Evolutionary conservation across 1,284 basidiomycete genomes (phyloP), one percentile per base, ranked within the genome.

Genomic region (Ceratorhiza oryzae-sativae): DNA sequence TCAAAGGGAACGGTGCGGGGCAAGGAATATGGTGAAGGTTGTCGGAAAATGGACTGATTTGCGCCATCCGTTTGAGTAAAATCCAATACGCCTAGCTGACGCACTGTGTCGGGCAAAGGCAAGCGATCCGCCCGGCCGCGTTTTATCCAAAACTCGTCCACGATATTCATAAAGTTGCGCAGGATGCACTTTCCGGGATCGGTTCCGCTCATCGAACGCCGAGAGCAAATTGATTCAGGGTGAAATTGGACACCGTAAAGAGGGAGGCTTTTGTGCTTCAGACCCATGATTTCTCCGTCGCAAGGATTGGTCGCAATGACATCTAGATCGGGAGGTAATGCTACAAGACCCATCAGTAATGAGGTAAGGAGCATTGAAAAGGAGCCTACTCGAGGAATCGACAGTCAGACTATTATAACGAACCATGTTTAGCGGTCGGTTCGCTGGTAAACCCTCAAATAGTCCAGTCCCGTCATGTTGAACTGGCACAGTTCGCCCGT

Each of bases 191-290:
- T 76, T 1, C 90, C 91, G 10, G 88, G 88, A 1, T 84, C 85
- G 56, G 82, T 80, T 1, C 90, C 92, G 20, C 20, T 30, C 27
- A 36, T 49, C 8, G 62, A 65, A 2, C 62, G 27, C 27, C 62
- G 46, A 27, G 62, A 65, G 74, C 88, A 85, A 1, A 88, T 86
- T 8, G 89, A 93, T 80, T 97, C 96, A 0, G 96, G 97, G 79
- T 98, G 97, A 77, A 97, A 98, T 79, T 98, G 96, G 1, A 98
- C 95, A 2, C 93, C 94, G 88, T 91, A 96, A 76, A 96, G 92
- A 0, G 95, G 93, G 73, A 85, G 86, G 12, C 77, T 79, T 53
- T 77, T 83, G 78, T 96, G 94, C 32, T 65, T 46, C 18, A 65
- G 20, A 0, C 80, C 83, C 72, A 79, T 77, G 34, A 80, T 73